Conservation (phyloP, 108 stramenopile species). For the Nitzschia sp. region DNA sequence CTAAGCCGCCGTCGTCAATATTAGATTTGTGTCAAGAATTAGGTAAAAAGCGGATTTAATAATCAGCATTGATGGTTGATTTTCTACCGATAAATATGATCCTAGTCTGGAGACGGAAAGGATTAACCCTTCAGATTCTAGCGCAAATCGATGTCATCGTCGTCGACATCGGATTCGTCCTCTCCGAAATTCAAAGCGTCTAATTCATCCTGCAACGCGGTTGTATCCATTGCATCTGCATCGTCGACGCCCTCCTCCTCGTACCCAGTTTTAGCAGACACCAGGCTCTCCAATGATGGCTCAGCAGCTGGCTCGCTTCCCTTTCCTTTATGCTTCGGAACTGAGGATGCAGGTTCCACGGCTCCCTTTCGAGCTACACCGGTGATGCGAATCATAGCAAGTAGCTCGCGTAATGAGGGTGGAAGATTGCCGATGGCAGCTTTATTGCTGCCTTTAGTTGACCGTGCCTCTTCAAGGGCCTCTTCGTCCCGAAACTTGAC, state of each 20-base stretch:
- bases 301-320: neutral
- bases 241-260: conserved; percentile 25
- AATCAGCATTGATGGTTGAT: neutral
- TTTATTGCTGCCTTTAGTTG: conserved; percentile 57
- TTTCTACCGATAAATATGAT: neutral
- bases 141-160: conserved; percentile 53
- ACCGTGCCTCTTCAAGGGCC: conserved; percentile 72
- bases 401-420: conserved; percentile 53
- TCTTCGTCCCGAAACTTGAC: conserved; percentile 68
- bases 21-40: too few relatives aligned
- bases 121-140: too few relatives aligned
- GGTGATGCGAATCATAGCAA: conserved; percentile 60
- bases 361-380: conserved; percentile 57
- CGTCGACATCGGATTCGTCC: conserved; percentile 46
- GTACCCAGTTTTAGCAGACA: conserved; percentile 44
- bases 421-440: conserved; percentile 72
- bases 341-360: neutral
- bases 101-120: too few relatives aligned
- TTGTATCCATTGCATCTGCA: conserved; percentile 18
- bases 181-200: conserved; percentile 53
- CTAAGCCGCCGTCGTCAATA: too few relatives aligned
- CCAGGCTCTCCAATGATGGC: conserved; percentile 20
- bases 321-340: conserved; percentile 13
- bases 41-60: neutral
- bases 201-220: conserved; percentile 37